Base-by-base conservation (phyloP, 2,329 filamentous ascomycete genomes). In the Penicillium sp. region DNA sequence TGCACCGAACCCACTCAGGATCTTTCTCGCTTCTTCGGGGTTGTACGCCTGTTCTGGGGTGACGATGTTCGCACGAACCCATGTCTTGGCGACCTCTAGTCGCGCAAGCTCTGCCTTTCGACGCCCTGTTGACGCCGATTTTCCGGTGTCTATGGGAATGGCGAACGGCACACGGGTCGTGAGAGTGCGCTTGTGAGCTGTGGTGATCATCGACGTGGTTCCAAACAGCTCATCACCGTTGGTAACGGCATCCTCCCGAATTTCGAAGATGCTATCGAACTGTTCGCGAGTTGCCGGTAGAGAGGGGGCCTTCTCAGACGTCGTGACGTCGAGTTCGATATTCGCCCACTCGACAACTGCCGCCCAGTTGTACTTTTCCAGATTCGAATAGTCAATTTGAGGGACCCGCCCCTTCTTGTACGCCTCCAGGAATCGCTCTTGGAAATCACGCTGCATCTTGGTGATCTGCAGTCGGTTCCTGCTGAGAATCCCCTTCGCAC, bases 61-160 rank as follows among this genome's bases (percentile, higher is more conserved):
- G 27, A 74, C 58, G 23, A 74, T 58, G 32, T 74, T 75, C 16
- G 74, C 71, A 10, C 74, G 69, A 37, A 75, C 66, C 71, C 71
- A 77, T n/a, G 68, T 68, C 57, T 73, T 74, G 29, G 68, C 71
- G 6, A 66, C 56, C 3, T 69, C 65, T 3, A 72, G 52, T 9
- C 58, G 56, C 14, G 58, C 49, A 11, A 61, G 47, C 10, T 63
- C 53, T 14, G 44, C 29, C 44, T 58, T 58, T 16, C 49, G 53
- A 7, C 29, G 24, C 10, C 31, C 34, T 50, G 9, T 42, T 40
- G 38, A 39, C n/a, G 18, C 38, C 20, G 39, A 28, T 14, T 35
- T n/a, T n/a, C 49, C 42, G 13, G 53, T 29, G 8, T 42, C 34
- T 11, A 67, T 2, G 0, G 62, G 60, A 13, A 61, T 51, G n/a